Percentiles rank a stretch among this genome's conserved stretches.
Conservation (phyloP, 768 basidiomycete species). For the Mycena alexandri region DNA sequence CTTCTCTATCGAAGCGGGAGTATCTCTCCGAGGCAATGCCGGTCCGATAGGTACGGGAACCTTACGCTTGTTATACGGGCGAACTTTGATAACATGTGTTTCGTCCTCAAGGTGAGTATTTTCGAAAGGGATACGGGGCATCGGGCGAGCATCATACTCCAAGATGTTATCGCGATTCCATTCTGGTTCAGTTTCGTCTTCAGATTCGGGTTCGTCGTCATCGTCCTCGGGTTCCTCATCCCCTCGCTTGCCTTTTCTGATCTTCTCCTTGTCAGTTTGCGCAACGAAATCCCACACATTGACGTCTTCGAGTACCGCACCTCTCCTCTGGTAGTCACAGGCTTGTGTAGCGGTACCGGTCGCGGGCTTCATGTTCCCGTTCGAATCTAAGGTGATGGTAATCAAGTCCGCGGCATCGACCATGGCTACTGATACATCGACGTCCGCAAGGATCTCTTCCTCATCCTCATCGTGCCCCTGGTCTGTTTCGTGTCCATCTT, state of each 20-base stretch:
- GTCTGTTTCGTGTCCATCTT: too few relatives aligned
- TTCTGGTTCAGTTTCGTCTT: neutral
- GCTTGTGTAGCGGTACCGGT: slow-evolving; percentile 9
- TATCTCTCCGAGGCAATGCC: neutral
- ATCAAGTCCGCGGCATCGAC: neutral
- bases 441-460: too few relatives aligned
- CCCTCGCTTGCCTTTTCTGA: neutral
- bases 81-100: neutral
- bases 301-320: neutral
- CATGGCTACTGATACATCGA: neutral
- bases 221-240: neutral
- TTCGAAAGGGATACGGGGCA: neutral
- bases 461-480: neutral
- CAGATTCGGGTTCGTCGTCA: neutral
- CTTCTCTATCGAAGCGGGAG: neutral
- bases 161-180: neutral
- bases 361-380: neutral
- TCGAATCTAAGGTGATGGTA: neutral
- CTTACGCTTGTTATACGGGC: neutral
- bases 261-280: neutral
- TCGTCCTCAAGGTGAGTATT: neutral
- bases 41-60: slow-evolving; percentile 10
- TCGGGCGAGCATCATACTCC: neutral
- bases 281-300: slow-evolving; percentile 17
- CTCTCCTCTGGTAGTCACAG: slow-evolving; percentile 1